Conservation (phyloP, 2,329 filamentous ascomycete genomes). For the Ophiocordyceps camponoti-floridani region DNA sequence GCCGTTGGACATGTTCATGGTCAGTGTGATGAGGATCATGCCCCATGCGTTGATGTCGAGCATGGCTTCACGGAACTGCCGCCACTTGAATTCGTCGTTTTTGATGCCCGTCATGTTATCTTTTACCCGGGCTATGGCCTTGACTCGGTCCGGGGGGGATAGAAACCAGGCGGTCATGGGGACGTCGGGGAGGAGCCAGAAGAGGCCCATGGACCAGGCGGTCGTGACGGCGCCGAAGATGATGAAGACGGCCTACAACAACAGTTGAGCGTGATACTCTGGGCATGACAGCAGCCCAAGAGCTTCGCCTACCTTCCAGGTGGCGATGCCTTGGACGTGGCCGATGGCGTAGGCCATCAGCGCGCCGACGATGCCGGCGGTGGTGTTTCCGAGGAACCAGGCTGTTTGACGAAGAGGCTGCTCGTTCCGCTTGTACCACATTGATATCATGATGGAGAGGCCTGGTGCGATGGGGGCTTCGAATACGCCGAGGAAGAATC, state of each 20-base stretch:
- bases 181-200: constrained; percentile 8
- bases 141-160: constrained; percentile 9
- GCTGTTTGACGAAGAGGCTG: constrained; percentile 12
- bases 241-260: constrained; percentile 7
- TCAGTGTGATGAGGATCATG: constrained; percentile 9
- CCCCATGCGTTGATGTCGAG: constrained; percentile 10
- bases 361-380: constrained; percentile 11
- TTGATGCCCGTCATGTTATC: constrained; percentile 17
- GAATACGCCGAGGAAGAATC: constrained; percentile 15
- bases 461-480: constrained; percentile 14
- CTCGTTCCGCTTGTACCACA: constrained; percentile 16
- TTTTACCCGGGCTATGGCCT: constrained; percentile 13
- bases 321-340: constrained; percentile 6
- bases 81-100: constrained; percentile 9
- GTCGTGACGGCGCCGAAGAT: constrained; percentile 8
- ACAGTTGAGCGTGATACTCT: not conserved
- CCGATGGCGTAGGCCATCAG: constrained; percentile 13
- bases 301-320: constrained; percentile 8
- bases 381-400: constrained; percentile 16
- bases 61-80: constrained; percentile 8
- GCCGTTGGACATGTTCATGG: constrained; percentile 12
- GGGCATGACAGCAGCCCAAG: not conserved
- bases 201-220: constrained; percentile 6
- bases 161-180: constrained; percentile 11
- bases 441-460: constrained; percentile 11